Conservation (phyloP, 2,329 filamentous ascomycete species). For the Aureobasidium sp. region DNA sequence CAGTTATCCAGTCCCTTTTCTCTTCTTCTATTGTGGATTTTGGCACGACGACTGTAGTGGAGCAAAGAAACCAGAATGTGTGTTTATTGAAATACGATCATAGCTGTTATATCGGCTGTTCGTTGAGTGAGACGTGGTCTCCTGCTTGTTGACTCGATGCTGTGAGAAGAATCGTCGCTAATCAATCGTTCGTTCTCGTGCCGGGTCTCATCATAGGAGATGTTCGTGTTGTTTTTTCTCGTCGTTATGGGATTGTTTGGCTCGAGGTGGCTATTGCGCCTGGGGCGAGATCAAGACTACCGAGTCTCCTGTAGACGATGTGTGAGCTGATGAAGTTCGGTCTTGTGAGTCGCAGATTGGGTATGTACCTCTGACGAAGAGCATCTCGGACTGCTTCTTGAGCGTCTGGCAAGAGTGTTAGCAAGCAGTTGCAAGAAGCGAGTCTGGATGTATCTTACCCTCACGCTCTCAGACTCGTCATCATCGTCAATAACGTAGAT, state of each 20-base stretch:
- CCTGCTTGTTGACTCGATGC: not conserved
- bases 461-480: constrained; percentile 68
- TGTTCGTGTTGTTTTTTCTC: not conserved
- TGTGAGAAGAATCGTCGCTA: not conserved
- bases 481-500: constrained; percentile 90
- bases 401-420: constrained; percentile 58
- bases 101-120: constrained; percentile 3
- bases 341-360: not conserved
- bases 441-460: constrained; percentile 20
- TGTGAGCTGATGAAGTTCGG: not conserved
- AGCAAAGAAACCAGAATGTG: constrained; percentile 12
- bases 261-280: constrained; percentile 21
- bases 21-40: not conserved
- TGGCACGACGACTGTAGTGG: not conserved
- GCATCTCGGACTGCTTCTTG: constrained; percentile 96
- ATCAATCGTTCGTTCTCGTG: not conserved
- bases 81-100: constrained; percentile 4
- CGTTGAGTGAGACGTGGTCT: not conserved
- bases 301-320: constrained; percentile 36
- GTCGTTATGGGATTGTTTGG: not conserved
- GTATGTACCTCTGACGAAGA: constrained; percentile 86
- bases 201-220: not conserved
- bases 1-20: not conserved
- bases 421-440: not conserved
- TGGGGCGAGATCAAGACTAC: constrained; percentile 43